Evolutionary conservation across 176 grass and related monocot genomes (phyloP).

Genomic region (Musa acuminata): DNA sequence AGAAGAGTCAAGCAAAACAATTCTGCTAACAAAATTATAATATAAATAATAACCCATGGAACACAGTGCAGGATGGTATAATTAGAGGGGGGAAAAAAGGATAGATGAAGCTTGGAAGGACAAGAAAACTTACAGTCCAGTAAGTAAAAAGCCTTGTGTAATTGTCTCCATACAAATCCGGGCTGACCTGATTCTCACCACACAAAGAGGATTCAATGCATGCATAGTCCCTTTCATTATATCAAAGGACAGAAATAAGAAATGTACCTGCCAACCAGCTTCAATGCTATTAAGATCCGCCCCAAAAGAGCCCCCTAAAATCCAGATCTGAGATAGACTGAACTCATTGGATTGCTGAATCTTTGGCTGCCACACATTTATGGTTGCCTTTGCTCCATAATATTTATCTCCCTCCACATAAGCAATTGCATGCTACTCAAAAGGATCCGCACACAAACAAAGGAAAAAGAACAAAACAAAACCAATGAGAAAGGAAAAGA

Average conservation of each 20-base stretch:
- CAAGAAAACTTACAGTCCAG: slow-evolving; percentile 62
- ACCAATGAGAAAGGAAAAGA: slow-evolving; percentile 15
- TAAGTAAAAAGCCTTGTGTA: slow-evolving; percentile 91
- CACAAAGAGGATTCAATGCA: slow-evolving; percentile 3
- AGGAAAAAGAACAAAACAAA: slow-evolving; percentile 8
- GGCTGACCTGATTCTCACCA: slow-evolving; percentile 62
- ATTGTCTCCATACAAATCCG: slow-evolving; percentile 83
- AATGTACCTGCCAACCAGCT: slow-evolving; percentile 82
- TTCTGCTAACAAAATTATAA: background rate
- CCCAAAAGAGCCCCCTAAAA: slow-evolving; percentile 69
- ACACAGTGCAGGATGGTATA: background rate
- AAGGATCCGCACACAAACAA: background rate
- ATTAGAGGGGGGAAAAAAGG: background rate
- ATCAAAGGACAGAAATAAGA: background rate
- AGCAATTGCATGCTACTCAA: slow-evolving; percentile 63
- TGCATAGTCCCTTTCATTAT: background rate
- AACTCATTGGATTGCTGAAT: slow-evolving; percentile 80
- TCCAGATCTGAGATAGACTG: slow-evolving; percentile 86
- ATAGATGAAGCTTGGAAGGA: background rate
- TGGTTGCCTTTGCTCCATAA: slow-evolving; percentile 78
- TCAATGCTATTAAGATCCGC: slow-evolving; percentile 90
- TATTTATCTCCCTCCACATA: slow-evolving; percentile 82
- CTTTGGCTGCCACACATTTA: slow-evolving; percentile 89
- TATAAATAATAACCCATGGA: background rate
- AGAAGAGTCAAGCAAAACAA: background rate